Percentiles rank a stretch among this genome's conserved stretches.
Evolutionary conservation across 139 green algal species (phyloP).

Genomic region (Mesotaenium endlicherianum): DNA sequence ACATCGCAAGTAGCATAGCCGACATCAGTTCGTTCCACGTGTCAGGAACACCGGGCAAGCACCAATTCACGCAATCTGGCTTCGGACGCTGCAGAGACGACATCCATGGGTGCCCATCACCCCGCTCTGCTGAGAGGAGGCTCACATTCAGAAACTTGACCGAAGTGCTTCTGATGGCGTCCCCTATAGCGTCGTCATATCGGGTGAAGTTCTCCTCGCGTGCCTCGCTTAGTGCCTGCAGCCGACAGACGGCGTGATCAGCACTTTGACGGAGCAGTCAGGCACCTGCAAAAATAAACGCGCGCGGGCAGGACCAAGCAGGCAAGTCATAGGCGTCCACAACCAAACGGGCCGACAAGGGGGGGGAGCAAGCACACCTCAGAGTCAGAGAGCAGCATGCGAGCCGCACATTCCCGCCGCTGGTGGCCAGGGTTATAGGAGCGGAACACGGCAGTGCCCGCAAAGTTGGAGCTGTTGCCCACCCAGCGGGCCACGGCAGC

Average conservation of each 20-base stretch:
- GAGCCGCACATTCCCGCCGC: slow-evolving; percentile 13
- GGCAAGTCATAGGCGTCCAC: too few relatives aligned
- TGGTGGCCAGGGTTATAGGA: slow-evolving; percentile 7
- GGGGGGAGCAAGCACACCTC: too few relatives aligned
- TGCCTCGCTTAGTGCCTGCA: not conserved
- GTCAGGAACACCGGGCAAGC: slow-evolving; percentile 36
- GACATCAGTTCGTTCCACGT: slow-evolving; percentile 34
- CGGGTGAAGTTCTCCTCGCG: not conserved
- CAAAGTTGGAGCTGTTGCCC: slow-evolving; percentile 12
- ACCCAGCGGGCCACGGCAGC: slow-evolving; percentile 6
- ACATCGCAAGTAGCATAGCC: slow-evolving; percentile 6
- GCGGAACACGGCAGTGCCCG: slow-evolving; percentile 10
- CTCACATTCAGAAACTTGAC: slow-evolving; percentile 21
- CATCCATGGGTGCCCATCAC: slow-evolving; percentile 31
- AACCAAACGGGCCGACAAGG: too few relatives aligned
- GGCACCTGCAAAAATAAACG: too few relatives aligned
- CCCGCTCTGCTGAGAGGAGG: slow-evolving; percentile 11
- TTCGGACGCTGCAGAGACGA: slow-evolving; percentile 9
- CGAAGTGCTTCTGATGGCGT: not conserved
- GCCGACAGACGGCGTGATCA: not conserved
- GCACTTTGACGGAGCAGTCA: too few relatives aligned
- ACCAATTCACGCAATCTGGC: slow-evolving; percentile 38
- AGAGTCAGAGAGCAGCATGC: not conserved
- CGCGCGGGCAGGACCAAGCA: too few relatives aligned
- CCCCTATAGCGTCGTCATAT: not conserved